Base-by-base conservation (phyloP, 1,139 yeast species). In the Hyphopichia wangnamkhiaoensis region DNA sequence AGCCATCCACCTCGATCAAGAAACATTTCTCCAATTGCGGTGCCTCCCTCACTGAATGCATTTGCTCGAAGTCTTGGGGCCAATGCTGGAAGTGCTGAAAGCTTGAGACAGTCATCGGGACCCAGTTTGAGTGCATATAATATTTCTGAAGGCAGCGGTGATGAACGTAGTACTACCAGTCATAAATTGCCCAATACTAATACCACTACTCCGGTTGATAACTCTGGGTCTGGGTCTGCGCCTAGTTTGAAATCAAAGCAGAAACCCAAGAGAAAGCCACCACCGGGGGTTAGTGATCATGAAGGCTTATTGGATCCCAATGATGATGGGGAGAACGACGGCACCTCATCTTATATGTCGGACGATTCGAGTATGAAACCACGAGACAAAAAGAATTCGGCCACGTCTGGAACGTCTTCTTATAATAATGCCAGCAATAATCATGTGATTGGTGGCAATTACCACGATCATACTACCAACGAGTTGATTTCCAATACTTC, bases 181-280 rank as follows among this genome's bases (percentile, higher is more conserved):
- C n/a, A n/a, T n/a, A n/a, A n/a, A n/a, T n/a, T n/a, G 10, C 24
- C 24, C 7, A 21, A 10, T 21, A 21, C 24, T 10, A 21, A 21
- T 21, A 21, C 24, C 10, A 21, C 24, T 10, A 10, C 7, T 21
- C 9, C 24, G 7, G 10, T 21, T 7, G 24, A 7, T 7, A 21
- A 10, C 24, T 10, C 24, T 10, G 24, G 24, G 10, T 21, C 24
- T 10, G 24, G 24, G 10, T 21, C 24, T 7, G 7, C 10, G 24
- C 10, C 24, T 21, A 21, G 24, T 21, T 7, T 21, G 7, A n/a
- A 12, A 12, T 15, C 24, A 23, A 46, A 36, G 24, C 17, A 15
- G 8, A 44, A 40, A 20, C 52, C 51, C 2, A 53, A 47, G 39
- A 43, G 68, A 29, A 61, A 61, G 38, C 68, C 68, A 9, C 68